Percentiles rank a stretch among this genome's conserved stretches.
These are phyloP conservation scores for Tuber microsphaerosporum DNA, from an alignment of 495 filamentous ascomycete species.

Conservation along the genomic window DNA sequence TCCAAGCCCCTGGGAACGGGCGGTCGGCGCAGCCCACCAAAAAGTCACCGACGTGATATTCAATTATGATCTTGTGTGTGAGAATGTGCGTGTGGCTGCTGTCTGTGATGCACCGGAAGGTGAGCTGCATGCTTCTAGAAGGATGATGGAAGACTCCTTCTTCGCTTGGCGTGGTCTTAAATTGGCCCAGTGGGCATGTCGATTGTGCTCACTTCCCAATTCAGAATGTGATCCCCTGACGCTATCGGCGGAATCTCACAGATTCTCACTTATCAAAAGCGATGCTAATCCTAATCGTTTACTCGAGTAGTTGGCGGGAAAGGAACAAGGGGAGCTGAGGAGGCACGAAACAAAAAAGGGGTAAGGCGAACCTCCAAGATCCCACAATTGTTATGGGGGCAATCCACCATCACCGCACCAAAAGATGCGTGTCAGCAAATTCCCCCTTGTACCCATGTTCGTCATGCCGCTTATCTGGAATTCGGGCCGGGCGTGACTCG, in stretches of 20 bases:
- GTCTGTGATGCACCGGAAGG: conserved; percentile 22
- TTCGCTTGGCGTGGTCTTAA: conserved; percentile 31
- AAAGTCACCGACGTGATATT: conserved; percentile 4
- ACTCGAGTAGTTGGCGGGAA: conserved; percentile 37
- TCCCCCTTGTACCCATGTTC: conserved; percentile 31
- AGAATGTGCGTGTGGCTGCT: background rate
- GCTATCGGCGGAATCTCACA: conserved; percentile 37
- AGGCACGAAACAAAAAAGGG: conserved; percentile 38
- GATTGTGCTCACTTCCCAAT: conserved; percentile 37
- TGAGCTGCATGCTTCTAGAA: conserved; percentile 39
- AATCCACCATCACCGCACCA: conserved; percentile 30
- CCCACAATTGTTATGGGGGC: conserved; percentile 21
- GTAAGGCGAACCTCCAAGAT: conserved; percentile 30
- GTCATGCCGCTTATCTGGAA: conserved; percentile 34
- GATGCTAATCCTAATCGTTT: conserved; percentile 32
- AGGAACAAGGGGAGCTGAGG: conserved; percentile 26
- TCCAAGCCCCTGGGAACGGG: conserved; percentile 25
- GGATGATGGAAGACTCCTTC: conserved; percentile 26
- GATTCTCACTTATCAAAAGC: conserved; percentile 34
- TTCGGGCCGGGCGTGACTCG: conserved; percentile 20
- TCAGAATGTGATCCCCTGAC: conserved; percentile 20
- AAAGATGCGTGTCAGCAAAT: conserved; percentile 37
- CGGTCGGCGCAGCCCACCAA: conserved; percentile 29
- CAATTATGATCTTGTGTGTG: background rate
- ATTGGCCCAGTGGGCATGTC: conserved; percentile 27